Evolutionary conservation across 805 yeast species (phyloP).

Genomic region (Grigorovia transvaalensis): DNA sequence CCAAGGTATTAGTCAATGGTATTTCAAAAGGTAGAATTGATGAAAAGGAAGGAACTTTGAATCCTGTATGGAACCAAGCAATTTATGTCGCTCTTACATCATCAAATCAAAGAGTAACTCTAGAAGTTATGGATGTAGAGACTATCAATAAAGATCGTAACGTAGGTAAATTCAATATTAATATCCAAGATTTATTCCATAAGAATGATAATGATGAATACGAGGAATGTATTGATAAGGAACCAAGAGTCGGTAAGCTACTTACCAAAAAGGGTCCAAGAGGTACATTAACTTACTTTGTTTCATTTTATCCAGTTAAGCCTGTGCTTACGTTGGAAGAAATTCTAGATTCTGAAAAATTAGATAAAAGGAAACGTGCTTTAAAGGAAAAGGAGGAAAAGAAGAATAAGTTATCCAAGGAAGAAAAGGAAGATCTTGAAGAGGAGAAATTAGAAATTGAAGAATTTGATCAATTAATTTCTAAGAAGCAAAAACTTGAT

Average conservation of each 20-base stretch:
- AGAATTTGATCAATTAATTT: slow-evolving; percentile 32
- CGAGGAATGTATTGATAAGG: slow-evolving; percentile 45
- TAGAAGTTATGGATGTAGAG: slow-evolving; percentile 92
- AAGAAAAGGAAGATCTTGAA: slow-evolving; percentile 22
- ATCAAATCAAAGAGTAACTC: slow-evolving; percentile 66
- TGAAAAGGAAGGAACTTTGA: slow-evolving; percentile 49
- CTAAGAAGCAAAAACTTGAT: slow-evolving; percentile 40
- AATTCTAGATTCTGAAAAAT: slow-evolving; percentile 43
- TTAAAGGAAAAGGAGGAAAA: slow-evolving; percentile 29
- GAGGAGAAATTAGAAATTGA: slow-evolving; percentile 24
- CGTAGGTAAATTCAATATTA: slow-evolving; percentile 70
- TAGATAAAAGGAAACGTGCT: slow-evolving; percentile 30
- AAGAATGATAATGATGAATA: slow-evolving; percentile 52
- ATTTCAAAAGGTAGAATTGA: slow-evolving; percentile 68
- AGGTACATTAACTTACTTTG: slow-evolving; percentile 64
- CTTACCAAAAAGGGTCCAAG: slow-evolving; percentile 71
- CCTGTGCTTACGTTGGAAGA: slow-evolving; percentile 76
- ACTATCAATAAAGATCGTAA: slow-evolving; percentile 70
- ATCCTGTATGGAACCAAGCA: slow-evolving; percentile 81
- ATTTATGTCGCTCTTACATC: slow-evolving; percentile 76
- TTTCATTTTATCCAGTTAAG: slow-evolving; percentile 75
- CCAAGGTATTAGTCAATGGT: slow-evolving; percentile 69
- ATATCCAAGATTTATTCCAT: slow-evolving; percentile 54
- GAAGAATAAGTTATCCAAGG: slow-evolving; percentile 24
- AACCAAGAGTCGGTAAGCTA: slow-evolving; percentile 50